Evolutionary conservation across 371 early-diverging fungal species (phyloP).

Genomic region (Capniomyces stellatus): DNA sequence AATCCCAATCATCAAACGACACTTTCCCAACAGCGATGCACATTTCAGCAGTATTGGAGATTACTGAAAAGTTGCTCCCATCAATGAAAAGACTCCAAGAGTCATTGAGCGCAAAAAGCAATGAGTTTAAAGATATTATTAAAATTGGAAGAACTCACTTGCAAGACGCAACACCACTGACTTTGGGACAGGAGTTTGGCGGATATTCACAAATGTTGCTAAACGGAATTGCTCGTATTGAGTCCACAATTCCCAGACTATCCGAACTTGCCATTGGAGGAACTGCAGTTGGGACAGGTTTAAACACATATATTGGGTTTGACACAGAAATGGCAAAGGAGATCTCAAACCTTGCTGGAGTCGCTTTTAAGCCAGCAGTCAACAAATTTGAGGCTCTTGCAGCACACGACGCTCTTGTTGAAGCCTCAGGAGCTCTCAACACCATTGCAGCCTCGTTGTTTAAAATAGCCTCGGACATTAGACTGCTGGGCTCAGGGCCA

Average conservation of each 20-base stretch:
- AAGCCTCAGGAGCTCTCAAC: conserved; percentile 82
- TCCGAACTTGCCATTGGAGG: conserved; percentile 87
- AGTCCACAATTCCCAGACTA: conserved; percentile 57
- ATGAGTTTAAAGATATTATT: conserved; percentile 67
- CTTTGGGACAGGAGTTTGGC: conserved; percentile 94
- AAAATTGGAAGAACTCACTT: conserved; percentile 93
- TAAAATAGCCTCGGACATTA: conserved; percentile 95
- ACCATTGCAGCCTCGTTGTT: conserved; percentile 82
- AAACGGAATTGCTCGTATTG: conserved; percentile 66
- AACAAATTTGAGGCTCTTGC: conserved; percentile 97
- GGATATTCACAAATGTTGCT: conserved; percentile 77
- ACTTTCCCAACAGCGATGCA: conserved; percentile 98
- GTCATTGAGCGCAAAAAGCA: conserved; percentile 49
- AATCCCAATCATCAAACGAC: conserved; percentile 90
- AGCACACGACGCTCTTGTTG: conserved; percentile 91
- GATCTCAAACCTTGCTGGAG: conserved; percentile 55
- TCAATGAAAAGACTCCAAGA: conserved; percentile 53
- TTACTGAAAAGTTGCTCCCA: conserved; percentile 59
- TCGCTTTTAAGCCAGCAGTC: conserved; percentile 78
- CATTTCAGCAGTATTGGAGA: conserved; percentile 69
- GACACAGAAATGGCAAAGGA: conserved; percentile 66
- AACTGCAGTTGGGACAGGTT: conserved; percentile 91
- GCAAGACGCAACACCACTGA: conserved; percentile 90
- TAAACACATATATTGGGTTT: conserved; percentile 81
- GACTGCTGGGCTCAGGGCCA: conserved; percentile 86